A percentile compares a stretch with the other conserved stretches of the same genome.
These are phyloP conservation scores for Friedmanniomyces endolithicus DNA, from an alignment of 495 filamentous ascomycete species.

Conservation along the genomic window DNA sequence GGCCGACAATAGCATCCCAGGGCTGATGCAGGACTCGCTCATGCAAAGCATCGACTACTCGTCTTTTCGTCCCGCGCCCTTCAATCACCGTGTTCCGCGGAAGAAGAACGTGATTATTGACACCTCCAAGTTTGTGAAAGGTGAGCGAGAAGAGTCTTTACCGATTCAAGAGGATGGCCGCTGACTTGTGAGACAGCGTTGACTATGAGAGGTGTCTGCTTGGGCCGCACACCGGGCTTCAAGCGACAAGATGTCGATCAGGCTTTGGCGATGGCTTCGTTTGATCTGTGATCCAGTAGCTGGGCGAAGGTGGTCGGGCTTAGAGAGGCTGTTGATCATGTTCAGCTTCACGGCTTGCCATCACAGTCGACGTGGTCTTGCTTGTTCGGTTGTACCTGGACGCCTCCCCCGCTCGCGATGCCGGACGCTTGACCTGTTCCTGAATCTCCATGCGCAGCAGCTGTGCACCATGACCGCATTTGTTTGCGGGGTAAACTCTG, in stretches of 20 bases:
- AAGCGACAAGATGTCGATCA: conserved; percentile 45
- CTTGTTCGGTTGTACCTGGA: background rate
- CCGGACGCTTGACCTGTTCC: too few species aligned
- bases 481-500: too few species aligned
- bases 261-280: conserved; percentile 33
- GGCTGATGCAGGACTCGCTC: conserved; percentile 1
- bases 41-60: background rate
- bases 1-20: background rate
- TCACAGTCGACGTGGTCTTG: too few species aligned
- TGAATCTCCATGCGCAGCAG: too few species aligned
- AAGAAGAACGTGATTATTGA: conserved; percentile 26
- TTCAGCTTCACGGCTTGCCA: too few species aligned
- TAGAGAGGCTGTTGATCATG: too few species aligned
- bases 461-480: too few species aligned
- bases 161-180: background rate
- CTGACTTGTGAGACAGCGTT: background rate
- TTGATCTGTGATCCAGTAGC: background rate
- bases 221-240: conserved; percentile 51
- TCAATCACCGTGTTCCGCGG: conserved; percentile 4
- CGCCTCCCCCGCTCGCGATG: background rate
- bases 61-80: background rate
- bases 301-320: too few species aligned
- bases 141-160: background rate
- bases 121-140: conserved; percentile 26
- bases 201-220: conserved; percentile 34